Evolutionary conservation across 352 stramenopile species (phyloP).

Genomic region (Phytophthora ramorum): DNA sequence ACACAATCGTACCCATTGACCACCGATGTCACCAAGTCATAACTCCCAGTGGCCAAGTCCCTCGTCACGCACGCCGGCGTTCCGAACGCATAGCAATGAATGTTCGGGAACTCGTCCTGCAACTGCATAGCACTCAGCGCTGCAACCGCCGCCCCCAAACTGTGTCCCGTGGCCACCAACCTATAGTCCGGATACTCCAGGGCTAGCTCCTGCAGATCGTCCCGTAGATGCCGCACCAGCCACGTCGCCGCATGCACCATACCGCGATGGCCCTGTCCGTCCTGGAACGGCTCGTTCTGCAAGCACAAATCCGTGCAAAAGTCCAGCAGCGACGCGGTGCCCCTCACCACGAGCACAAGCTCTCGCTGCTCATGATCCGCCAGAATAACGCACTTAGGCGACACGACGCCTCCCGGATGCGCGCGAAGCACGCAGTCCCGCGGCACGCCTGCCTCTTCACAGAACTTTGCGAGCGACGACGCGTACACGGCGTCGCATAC

Average conservation of each 20-base stretch:
- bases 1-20: slow-evolving; percentile 88
- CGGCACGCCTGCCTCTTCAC: slow-evolving; percentile 52
- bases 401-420: slow-evolving; percentile 74
- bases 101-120: slow-evolving; percentile 42
- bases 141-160: slow-evolving; percentile 71
- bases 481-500: slow-evolving; percentile 80
- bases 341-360: slow-evolving; percentile 70
- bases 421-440: slow-evolving; percentile 51
- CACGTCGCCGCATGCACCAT: slow-evolving; percentile 81
- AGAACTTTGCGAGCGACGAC: slow-evolving; percentile 57
- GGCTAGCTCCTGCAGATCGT: slow-evolving; percentile 53
- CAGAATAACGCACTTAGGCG: slow-evolving; percentile 78
- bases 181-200: slow-evolving; percentile 59
- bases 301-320: slow-evolving; percentile 87
- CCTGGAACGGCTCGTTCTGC: slow-evolving; percentile 73
- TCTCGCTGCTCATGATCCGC: slow-evolving; percentile 60
- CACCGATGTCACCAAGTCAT: slow-evolving; percentile 70
- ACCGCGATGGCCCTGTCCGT: slow-evolving; percentile 78
- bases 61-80: slow-evolving; percentile 75
- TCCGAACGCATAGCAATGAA: slow-evolving; percentile 77
- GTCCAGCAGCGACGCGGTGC: slow-evolving; percentile 79
- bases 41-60: slow-evolving; percentile 59
- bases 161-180: slow-evolving; percentile 73
- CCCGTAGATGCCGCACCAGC: slow-evolving; percentile 65
- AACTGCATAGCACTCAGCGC: slow-evolving; percentile 72